phyloP scores from a whole-genome alignment of 768 basidiomycete genomes.

The Russula sp. region DNA sequence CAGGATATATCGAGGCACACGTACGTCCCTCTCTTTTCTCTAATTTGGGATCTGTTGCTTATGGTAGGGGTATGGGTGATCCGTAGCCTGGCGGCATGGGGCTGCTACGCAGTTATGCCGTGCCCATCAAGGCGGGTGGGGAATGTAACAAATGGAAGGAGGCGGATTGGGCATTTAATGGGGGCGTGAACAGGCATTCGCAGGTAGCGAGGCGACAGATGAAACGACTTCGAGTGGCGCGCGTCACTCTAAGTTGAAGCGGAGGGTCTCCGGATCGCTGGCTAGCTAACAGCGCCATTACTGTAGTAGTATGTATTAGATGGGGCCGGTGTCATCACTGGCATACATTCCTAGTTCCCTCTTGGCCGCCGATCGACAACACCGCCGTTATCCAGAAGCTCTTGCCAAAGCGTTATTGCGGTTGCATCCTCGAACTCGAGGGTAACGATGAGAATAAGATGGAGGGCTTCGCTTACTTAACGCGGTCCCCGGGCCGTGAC shows the following conservation, averaged over 20 bases:
- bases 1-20: conserved; percentile 61
- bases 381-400: too few relatives aligned
- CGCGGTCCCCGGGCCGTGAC: too few relatives aligned
- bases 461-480: too few relatives aligned
- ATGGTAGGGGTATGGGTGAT: conserved; percentile 4
- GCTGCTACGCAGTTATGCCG: conserved; percentile 52
- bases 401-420: too few relatives aligned
- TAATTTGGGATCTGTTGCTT: neutral
- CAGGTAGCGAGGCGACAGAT: conserved; percentile 51
- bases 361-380: too few relatives aligned
- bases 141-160: conserved; percentile 38
- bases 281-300: neutral
- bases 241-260: conserved; percentile 2
- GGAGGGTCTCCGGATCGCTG: neutral
- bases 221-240: conserved; percentile 50
- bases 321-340: too few relatives aligned
- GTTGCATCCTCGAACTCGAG: too few relatives aligned
- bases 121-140: conserved; percentile 30
- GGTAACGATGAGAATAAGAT: too few relatives aligned
- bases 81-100: conserved; percentile 59
- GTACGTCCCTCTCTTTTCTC: conserved; percentile 43
- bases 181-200: conserved; percentile 72
- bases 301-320: too few relatives aligned
- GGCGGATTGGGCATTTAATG: conserved; percentile 64
- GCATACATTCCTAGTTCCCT: too few relatives aligned